Conservation (phyloP, 495 filamentous ascomycete species). For the Daldinia decipiens region DNA sequence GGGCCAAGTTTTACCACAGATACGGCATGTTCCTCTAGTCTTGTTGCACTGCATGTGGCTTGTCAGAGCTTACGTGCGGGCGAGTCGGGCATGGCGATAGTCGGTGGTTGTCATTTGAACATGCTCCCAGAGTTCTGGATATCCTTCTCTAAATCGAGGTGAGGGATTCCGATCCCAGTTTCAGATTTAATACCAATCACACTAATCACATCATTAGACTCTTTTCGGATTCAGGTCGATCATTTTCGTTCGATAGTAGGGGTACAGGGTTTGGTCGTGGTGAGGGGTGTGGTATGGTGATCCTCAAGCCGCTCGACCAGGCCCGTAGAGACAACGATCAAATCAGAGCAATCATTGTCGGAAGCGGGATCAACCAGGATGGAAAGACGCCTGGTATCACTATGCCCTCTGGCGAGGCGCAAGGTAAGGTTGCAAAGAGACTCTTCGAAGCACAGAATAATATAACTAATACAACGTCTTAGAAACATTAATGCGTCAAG, state of each 20-base stretch:
- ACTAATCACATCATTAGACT: constrained; percentile 59
- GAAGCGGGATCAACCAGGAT: constrained; percentile 68
- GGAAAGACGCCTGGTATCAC: constrained; percentile 69
- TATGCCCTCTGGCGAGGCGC: constrained; percentile 65
- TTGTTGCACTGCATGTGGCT: constrained; percentile 73
- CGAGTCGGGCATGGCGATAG: constrained; percentile 60
- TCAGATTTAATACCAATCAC: constrained; percentile 54
- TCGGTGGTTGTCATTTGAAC: constrained; percentile 68
- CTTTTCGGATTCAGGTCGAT: constrained; percentile 72
- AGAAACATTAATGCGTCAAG: constrained; percentile 59
- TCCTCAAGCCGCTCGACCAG: constrained; percentile 69
- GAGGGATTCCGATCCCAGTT: constrained; percentile 9
- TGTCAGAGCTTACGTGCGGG: constrained; percentile 79
- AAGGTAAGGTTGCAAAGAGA: constrained; percentile 52
- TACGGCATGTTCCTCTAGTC: constrained; percentile 86
- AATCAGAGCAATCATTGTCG: constrained; percentile 70
- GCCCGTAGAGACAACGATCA: constrained; percentile 66
- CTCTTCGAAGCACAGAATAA: neutral
- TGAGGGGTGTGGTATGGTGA: constrained; percentile 68
- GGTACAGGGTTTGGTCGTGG: constrained; percentile 75
- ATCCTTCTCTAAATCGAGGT: constrained; percentile 55
- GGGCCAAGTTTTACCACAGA: constrained; percentile 79
- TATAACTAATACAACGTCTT: constrained; percentile 28
- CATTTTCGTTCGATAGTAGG: constrained; percentile 67
- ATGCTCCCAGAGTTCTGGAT: constrained; percentile 67